phyloP scores from a whole-genome alignment of 2,329 filamentous ascomycete genomes.

The Xylaria sp. region DNA sequence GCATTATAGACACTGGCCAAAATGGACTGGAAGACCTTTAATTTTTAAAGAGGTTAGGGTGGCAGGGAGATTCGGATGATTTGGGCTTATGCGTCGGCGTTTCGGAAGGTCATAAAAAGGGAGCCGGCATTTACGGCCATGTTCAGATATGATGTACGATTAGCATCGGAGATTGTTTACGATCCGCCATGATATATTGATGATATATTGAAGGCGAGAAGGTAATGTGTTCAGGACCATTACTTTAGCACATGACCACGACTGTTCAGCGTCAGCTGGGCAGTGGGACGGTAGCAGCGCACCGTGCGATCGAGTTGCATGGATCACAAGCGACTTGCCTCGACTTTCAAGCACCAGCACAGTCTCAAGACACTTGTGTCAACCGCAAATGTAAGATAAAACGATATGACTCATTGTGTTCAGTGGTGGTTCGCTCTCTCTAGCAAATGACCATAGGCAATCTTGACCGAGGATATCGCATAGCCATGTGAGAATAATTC shows the following conservation, averaged over 20 bases:
- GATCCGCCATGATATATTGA: conserved; percentile 15
- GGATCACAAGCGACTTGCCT: conserved; percentile 11
- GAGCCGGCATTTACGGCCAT: conserved; percentile 26
- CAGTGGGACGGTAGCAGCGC: conserved; percentile 23
- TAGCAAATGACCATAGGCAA: neutral
- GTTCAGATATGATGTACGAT: conserved; percentile 40
- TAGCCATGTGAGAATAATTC: neutral
- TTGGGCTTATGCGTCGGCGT: conserved; percentile 38
- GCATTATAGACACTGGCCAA: conserved; percentile 38
- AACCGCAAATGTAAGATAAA: conserved; percentile 19
- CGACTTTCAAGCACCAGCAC: conserved; percentile 7
- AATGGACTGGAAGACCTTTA: conserved; percentile 25
- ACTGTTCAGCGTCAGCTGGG: conserved; percentile 19
- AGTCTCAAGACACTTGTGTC: conserved; percentile 15
- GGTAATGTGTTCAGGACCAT: conserved; percentile 21
- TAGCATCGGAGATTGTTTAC: conserved; percentile 32
- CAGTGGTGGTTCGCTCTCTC: neutral
- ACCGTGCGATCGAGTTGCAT: conserved; percentile 29
- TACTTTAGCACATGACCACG: conserved; percentile 20
- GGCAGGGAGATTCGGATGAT: conserved; percentile 17
- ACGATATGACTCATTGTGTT: neutral
- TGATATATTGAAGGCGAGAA: conserved; percentile 22
- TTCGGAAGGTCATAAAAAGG: conserved; percentile 34
- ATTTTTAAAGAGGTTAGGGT: conserved; percentile 22
- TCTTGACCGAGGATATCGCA: neutral